These are phyloP conservation scores for Macrocybe gigantea DNA, from an alignment of 768 basidiomycete species.

Conservation along the genomic window DNA sequence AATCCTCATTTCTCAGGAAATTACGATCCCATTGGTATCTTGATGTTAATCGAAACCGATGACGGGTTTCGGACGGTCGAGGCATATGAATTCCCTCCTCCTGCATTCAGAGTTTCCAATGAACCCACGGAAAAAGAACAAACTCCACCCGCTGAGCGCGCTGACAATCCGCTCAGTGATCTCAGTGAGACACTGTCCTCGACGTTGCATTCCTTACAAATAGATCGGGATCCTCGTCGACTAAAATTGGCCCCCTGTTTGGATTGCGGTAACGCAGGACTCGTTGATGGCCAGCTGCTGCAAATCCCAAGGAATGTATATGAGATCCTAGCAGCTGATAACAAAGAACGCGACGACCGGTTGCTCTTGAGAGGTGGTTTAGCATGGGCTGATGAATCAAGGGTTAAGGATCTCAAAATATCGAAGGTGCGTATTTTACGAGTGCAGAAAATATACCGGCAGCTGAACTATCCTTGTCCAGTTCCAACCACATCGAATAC, in stretches of 20 bases:
- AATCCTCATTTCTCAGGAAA: constrained; percentile 65
- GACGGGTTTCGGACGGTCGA: constrained; percentile 46
- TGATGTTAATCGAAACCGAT: constrained; percentile 52
- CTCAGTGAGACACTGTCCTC: constrained; percentile 33
- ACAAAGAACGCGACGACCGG: constrained; percentile 10
- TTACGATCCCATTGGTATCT: constrained; percentile 64
- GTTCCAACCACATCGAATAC: constrained; percentile 59
- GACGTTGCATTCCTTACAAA: constrained; percentile 32
- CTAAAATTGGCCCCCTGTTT: constrained; percentile 31
- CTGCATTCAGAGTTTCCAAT: constrained; percentile 22
- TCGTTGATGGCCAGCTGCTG: constrained; percentile 39
- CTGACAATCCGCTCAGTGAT: constrained; percentile 9
- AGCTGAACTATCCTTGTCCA: constrained; percentile 14
- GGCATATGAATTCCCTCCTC: constrained; percentile 71
- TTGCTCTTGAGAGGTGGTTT: constrained; percentile 46
- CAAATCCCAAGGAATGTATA: constrained; percentile 43
- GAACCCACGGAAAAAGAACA: constrained; percentile 2
- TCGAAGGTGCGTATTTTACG: constrained; percentile 39
- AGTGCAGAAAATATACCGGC: neutral
- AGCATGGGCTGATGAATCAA: constrained; percentile 50
- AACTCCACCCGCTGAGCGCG: neutral
- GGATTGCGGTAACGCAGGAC: constrained; percentile 27
- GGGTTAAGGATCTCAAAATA: constrained; percentile 43
- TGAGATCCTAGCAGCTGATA: constrained; percentile 28
- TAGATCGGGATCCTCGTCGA: constrained; percentile 29